A percentile compares a stretch with the other conserved stretches of the same genome.
Conservation (phyloP, 2,329 filamentous ascomycete species). For the Ceratocystiopsis sp. region DNA sequence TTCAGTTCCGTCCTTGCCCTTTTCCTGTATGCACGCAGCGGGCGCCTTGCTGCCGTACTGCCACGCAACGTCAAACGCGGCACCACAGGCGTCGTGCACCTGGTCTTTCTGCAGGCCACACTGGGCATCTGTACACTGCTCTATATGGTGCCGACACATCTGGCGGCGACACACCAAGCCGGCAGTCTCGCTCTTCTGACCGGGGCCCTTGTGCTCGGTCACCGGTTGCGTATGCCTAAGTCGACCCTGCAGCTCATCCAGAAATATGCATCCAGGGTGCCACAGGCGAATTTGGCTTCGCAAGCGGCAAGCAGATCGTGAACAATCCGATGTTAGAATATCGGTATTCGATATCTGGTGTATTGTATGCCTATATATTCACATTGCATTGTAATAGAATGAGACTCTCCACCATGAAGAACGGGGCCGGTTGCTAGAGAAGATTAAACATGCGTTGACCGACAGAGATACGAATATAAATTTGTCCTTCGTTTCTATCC, state of each 20-base stretch:
- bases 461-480: too few relatives aligned
- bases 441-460: too few relatives aligned
- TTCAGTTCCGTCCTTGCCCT: conserved; percentile 67
- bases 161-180: conserved; percentile 86
- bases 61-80: conserved; percentile 49
- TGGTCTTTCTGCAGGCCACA: conserved; percentile 64
- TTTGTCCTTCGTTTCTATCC: too few relatives aligned
- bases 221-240: conserved; percentile 57
- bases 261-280: conserved; percentile 15
- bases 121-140: conserved; percentile 83
- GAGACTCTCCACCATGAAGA: too few relatives aligned
- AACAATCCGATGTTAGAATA: too few relatives aligned
- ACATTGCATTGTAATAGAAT: too few relatives aligned
- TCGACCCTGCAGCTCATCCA: conserved; percentile 44
- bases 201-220: conserved; percentile 63
- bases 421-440: too few relatives aligned
- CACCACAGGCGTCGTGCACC: conserved; percentile 63
- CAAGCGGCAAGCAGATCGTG: too few relatives aligned
- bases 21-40: conserved; percentile 62
- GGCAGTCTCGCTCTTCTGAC: conserved; percentile 74
- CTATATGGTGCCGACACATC: conserved; percentile 77
- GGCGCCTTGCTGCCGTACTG: conserved; percentile 38
- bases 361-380: too few relatives aligned
- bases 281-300: too few relatives aligned
- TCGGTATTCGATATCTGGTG: too few relatives aligned